Evolutionary conservation across 169 alveolate species (phyloP).

Genomic region (Babesia sp.): DNA sequence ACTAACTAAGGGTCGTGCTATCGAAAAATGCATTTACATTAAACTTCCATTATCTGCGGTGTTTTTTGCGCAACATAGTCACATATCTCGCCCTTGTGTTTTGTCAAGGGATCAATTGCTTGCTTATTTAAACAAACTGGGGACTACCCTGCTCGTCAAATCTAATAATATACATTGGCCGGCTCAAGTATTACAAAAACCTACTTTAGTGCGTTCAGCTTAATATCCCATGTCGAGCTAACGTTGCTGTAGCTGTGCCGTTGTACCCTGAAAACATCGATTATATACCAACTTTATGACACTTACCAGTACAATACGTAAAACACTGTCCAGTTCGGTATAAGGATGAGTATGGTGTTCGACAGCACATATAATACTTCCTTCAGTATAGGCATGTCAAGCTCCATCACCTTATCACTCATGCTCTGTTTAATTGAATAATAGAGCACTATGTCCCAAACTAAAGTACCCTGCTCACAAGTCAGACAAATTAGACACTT

Average conservation of each 20-base stretch:
- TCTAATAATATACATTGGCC: too few species aligned
- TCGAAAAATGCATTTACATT: too few species aligned
- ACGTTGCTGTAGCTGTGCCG: slow-evolving; percentile 47
- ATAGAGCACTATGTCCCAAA: slow-evolving; percentile 53
- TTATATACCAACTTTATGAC: not conserved
- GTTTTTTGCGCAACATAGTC: too few species aligned
- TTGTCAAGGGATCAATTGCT: not conserved
- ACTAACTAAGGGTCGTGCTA: not conserved
- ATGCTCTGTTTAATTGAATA: slow-evolving; percentile 28
- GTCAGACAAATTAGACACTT: not conserved
- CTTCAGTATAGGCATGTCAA: slow-evolving; percentile 51
- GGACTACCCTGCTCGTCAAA: slow-evolving; percentile 6
- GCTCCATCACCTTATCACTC: slow-evolving; percentile 10
- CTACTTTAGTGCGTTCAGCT: slow-evolving; percentile 35
- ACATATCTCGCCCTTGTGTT: too few species aligned
- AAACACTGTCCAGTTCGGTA: slow-evolving; percentile 67
- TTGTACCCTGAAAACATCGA: slow-evolving; percentile 37
- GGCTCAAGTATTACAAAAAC: not conserved
- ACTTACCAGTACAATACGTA: slow-evolving; percentile 67
- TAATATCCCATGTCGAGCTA: slow-evolving; percentile 59
- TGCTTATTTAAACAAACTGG: not conserved
- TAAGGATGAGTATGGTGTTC: slow-evolving; percentile 45
- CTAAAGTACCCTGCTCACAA: slow-evolving; percentile 33
- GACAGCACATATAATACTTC: slow-evolving; percentile 48
- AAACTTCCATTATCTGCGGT: too few species aligned